Conservation (phyloP, 2,329 filamentous ascomycete genomes). For the Verticillium klebahnii region DNA sequence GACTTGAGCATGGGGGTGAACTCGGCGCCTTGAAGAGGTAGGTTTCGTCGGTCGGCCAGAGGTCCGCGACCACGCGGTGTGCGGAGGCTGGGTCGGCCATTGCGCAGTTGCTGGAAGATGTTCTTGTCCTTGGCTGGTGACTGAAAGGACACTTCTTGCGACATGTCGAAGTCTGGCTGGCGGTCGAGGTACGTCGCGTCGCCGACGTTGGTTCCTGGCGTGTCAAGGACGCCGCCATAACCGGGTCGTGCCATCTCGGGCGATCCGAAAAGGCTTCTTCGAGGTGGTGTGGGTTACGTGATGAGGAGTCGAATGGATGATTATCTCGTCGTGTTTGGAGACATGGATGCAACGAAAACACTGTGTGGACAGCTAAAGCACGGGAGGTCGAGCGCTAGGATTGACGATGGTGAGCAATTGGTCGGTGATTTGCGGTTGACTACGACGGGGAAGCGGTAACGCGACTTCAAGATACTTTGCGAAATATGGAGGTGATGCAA, state of each 20-base stretch:
- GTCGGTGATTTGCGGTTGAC: not conserved
- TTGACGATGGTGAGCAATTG: not conserved
- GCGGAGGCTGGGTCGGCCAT: slow-evolving; percentile 58
- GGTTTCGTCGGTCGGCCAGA: slow-evolving; percentile 66
- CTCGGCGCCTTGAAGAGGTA: slow-evolving; percentile 68
- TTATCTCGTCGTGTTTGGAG: not conserved
- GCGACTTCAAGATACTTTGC: not conserved
- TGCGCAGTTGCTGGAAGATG: slow-evolving; percentile 69
- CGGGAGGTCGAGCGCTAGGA: not conserved
- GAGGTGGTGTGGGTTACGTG: not conserved
- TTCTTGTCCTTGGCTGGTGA: slow-evolving; percentile 75
- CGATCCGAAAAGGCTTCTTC: slow-evolving; percentile 3
- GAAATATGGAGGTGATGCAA: slow-evolving; percentile 1
- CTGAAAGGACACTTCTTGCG: slow-evolving; percentile 81
- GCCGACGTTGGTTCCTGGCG: slow-evolving; percentile 77
- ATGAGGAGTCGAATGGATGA: not conserved
- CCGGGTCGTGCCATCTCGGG: slow-evolving; percentile 60
- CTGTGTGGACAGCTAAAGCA: slow-evolving; percentile 6
- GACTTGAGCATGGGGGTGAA: slow-evolving; percentile 93
- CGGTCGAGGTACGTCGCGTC: slow-evolving; percentile 77
- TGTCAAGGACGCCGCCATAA: slow-evolving; percentile 65
- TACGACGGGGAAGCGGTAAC: not conserved
- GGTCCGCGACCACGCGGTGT: slow-evolving; percentile 73
- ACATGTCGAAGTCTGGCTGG: slow-evolving; percentile 73
- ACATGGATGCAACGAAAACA: slow-evolving; percentile 1